Conservation (phyloP, 2,329 filamentous ascomycete genomes). For the Botrytis paeoniae region DNA sequence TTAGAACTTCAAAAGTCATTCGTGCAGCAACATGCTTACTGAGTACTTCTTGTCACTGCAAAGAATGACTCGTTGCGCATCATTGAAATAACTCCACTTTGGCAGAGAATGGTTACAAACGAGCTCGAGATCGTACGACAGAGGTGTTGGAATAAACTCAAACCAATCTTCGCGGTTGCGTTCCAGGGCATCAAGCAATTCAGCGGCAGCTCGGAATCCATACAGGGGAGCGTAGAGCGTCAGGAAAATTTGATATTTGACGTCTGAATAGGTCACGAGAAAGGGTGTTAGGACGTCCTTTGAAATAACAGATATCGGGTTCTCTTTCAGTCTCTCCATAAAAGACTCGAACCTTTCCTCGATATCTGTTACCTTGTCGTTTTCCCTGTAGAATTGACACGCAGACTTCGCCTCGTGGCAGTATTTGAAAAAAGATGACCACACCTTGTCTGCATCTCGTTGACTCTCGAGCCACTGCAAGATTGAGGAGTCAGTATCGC, state of each 20-base stretch:
- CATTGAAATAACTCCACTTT: conserved; percentile 23
- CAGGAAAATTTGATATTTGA: conserved; percentile 33
- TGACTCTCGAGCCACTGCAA: conserved; percentile 25
- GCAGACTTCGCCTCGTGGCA: conserved; percentile 37
- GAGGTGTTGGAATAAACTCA: not conserved
- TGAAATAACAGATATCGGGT: conserved; percentile 32
- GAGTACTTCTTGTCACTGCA: conserved; percentile 35
- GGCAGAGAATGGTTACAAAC: conserved; percentile 23
- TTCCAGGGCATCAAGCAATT: conserved; percentile 30
- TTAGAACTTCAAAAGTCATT: not conserved
- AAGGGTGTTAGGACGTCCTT: conserved; percentile 24
- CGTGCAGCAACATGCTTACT: conserved; percentile 21
- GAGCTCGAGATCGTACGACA: conserved; percentile 14
- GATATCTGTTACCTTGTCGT: conserved; percentile 29
- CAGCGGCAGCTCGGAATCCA: conserved; percentile 31
- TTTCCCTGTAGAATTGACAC: conserved; percentile 33
- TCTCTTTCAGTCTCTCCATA: conserved; percentile 42
- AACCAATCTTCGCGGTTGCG: conserved; percentile 43
- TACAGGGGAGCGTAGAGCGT: conserved; percentile 33
- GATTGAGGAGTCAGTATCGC: not conserved
- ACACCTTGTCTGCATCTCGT: conserved; percentile 34
- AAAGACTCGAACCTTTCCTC: conserved; percentile 36
- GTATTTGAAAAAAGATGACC: conserved; percentile 34
- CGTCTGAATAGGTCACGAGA: conserved; percentile 32
- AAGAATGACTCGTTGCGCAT: conserved; percentile 33